phyloP scores from a whole-genome alignment of 2,329 filamentous ascomycete species.

The Talaromyces sp. region DNA sequence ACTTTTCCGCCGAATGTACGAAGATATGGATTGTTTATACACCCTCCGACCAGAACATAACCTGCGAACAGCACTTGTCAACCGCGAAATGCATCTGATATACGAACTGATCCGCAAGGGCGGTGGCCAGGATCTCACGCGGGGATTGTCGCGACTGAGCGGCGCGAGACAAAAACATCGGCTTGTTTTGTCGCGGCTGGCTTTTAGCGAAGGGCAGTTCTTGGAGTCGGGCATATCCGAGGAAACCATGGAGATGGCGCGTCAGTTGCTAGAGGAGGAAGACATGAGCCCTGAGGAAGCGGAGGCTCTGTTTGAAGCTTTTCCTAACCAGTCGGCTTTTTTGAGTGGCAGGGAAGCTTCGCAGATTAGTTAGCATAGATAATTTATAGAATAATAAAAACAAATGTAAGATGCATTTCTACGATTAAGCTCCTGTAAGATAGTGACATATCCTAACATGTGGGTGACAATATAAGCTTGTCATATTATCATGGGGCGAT shows the following conservation, averaged over 20 bases:
- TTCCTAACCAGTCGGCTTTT: slow-evolving; percentile 24
- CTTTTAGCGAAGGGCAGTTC: slow-evolving; percentile 74
- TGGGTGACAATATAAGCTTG: no score
- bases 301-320: slow-evolving; percentile 51
- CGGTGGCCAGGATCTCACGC: slow-evolving; percentile 61
- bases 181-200: slow-evolving; percentile 73
- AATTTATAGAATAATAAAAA: not conserved
- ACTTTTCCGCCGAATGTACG: slow-evolving; percentile 68
- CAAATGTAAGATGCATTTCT: not conserved
- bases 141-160: slow-evolving; percentile 63
- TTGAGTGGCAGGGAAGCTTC: slow-evolving; percentile 10
- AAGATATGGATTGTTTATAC: slow-evolving; percentile 62
- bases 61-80: slow-evolving; percentile 50
- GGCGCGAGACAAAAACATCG: slow-evolving; percentile 78
- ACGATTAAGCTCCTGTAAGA: no score
- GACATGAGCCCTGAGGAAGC: slow-evolving; percentile 75
- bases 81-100: slow-evolving; percentile 55
- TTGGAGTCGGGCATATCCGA: slow-evolving; percentile 72
- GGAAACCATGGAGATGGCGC: slow-evolving; percentile 74
- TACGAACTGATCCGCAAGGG: slow-evolving; percentile 57
- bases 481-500: no score
- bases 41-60: slow-evolving; percentile 40
- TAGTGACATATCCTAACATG: no score
- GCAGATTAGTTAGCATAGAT: slow-evolving; percentile 5
- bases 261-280: slow-evolving; percentile 72